Base-by-base conservation (phyloP, 106 monocot genomes). In the Platanthera guangdongensis region DNA sequence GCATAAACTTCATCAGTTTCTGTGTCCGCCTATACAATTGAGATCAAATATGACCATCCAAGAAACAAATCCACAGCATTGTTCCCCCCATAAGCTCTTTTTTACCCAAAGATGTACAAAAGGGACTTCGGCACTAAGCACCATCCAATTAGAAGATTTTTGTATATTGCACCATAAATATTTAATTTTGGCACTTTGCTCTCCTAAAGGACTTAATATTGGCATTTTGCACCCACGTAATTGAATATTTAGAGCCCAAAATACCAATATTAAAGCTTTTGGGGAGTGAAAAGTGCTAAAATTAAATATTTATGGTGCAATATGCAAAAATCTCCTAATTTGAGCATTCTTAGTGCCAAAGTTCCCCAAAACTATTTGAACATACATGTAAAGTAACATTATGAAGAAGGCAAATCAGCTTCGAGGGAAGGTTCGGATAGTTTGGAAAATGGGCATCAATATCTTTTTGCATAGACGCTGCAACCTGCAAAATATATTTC, bases 1-100 rank as follows among this genome's bases (percentile, higher is more conserved):
- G 95, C 95, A 85, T 95, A 95, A 13, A 95, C 95, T 75, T 95
- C 95, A 83, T 95, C 95, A 49, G 95, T 95, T 32, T 95, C 95
- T 50, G 84, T 77, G 86, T 95, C 95, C 9, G 95, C 95, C 95
- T 95, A 79, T 12, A 67, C 2, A 76, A 50, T 79, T 73, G 12
- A 18, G 47, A 48, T 39, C 6, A 67, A n/a, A 13, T 15, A 30
- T 39, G 55, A 30, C 22, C 50, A 50, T 19, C 45, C 47, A 15
- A 50, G 11, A 16, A 62, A 74, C 18, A 59, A 18, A 14, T 65
- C 32, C 65, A 65, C 25, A 30, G 11, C n/a, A 65, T 60, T 60
- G 59, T 60, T 60, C 16, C 13, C 59, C 19, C 59, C 9, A 6
- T 11, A 30, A 32, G 11, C 28, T 32, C 32, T 12, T 13, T 32